Percentiles rank a stretch among this genome's conserved stretches.
phyloP scores from a whole-genome alignment of 345 rosid genomes.

The Syzygium grande region DNA sequence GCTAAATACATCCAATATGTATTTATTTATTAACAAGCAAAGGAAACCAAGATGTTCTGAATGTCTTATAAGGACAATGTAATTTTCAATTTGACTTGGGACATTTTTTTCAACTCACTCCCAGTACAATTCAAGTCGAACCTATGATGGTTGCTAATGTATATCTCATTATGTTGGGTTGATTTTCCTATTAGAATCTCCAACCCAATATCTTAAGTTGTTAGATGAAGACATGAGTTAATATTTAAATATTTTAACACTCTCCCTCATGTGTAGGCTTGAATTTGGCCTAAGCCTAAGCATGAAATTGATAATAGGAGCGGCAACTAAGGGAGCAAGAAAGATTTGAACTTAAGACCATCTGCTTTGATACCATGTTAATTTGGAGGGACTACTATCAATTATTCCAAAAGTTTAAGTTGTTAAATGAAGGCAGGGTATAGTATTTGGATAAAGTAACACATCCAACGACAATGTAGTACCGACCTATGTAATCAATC shows the following conservation, averaged over 20 bases:
- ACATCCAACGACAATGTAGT: not conserved
- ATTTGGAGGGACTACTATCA: not conserved
- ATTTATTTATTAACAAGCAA: not conserved
- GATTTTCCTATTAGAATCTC: not conserved
- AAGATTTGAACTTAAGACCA: not conserved
- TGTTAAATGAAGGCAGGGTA: not conserved
- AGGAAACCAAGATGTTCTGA: not conserved
- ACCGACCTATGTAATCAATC: not conserved
- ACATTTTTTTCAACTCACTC: not conserved
- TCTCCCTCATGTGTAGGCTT: not conserved
- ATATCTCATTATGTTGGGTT: not conserved
- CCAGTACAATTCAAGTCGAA: not conserved
- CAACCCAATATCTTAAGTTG: not conserved
- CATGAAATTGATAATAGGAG: not conserved
- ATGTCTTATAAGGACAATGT: not conserved
- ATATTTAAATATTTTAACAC: not conserved
- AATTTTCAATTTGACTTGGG: not conserved
- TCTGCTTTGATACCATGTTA: not conserved
- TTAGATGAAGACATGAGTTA: not conserved
- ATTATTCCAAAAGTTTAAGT: not conserved
- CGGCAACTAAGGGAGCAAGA: not conserved
- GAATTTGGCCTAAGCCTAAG: not conserved
- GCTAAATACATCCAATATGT: not conserved
- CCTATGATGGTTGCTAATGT: not conserved
- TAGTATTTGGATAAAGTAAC: not conserved